phyloP scores from a whole-genome alignment of 1,284 basidiomycete species.

The Peniophora sp. region DNA sequence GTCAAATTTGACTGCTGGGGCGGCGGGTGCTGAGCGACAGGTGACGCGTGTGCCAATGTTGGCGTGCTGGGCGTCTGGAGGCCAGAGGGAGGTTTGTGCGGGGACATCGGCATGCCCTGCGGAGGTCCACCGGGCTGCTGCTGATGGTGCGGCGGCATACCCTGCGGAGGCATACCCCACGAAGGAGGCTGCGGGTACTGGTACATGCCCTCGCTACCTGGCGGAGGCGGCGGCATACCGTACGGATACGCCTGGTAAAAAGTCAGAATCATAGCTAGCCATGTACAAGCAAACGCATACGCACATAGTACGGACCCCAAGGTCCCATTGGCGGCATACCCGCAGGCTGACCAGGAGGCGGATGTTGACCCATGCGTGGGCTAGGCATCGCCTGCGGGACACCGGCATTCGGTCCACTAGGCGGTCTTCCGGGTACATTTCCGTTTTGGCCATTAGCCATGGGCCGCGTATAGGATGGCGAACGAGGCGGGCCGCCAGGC shows the following conservation, averaged over 20 bases:
- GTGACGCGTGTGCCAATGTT: conserved; percentile 48
- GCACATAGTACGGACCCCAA: conserved; percentile 33
- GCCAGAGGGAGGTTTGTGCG: conserved; percentile 47
- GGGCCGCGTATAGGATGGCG: conserved; percentile 54
- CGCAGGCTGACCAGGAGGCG: conserved; percentile 41
- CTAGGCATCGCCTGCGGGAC: conserved; percentile 49
- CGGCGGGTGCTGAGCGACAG: conserved; percentile 36
- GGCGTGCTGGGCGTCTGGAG: conserved; percentile 60
- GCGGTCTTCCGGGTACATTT: conserved; percentile 40
- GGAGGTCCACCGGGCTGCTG: conserved; percentile 33
- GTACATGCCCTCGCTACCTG: conserved; percentile 7
- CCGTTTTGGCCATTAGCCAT: conserved; percentile 44
- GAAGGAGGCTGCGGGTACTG: conserved; percentile 16
- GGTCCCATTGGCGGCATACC: conserved; percentile 24
- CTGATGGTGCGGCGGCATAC: conserved; percentile 22
- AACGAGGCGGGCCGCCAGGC: conserved; percentile 45
- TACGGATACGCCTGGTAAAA: conserved; percentile 17
- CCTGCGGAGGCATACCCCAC: conserved; percentile 33
- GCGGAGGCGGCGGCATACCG: conserved; percentile 16
- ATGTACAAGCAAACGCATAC: conserved; percentile 12
- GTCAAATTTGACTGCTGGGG: conserved; percentile 44
- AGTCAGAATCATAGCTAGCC: conserved; percentile 10
- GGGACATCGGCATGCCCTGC: conserved; percentile 49
- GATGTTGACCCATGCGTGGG: conserved; percentile 51
- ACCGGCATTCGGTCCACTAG: conserved; percentile 38